A percentile compares a stretch with the other conserved stretches of the same genome.
These are phyloP conservation scores for Medicago ruthenica DNA, from an alignment of 306 rosid species.

Conservation along the genomic window DNA sequence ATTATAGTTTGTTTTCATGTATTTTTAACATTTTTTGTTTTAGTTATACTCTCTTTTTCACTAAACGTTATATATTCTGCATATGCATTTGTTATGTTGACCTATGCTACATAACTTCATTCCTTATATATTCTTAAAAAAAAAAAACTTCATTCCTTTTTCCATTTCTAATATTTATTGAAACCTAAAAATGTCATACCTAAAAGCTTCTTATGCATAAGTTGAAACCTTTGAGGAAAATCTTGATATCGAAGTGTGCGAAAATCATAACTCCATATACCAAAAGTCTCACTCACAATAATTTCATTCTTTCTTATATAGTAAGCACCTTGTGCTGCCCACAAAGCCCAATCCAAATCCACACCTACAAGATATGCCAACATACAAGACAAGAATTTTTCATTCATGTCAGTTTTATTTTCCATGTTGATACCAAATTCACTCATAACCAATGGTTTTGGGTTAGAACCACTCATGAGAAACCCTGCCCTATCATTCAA, in stretches of 20 bases:
- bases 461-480: slow-evolving; percentile 25
- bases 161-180: too few relatives aligned
- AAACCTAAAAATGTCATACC: slow-evolving; percentile 25
- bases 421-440: slow-evolving; percentile 46
- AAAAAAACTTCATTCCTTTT: too few relatives aligned
- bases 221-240: slow-evolving; percentile 42
- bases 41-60: too few relatives aligned
- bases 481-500: slow-evolving; percentile 43
- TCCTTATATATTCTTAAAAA: too few relatives aligned
- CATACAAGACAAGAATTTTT: slow-evolving; percentile 46
- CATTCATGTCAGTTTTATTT: not conserved
- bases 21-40: too few relatives aligned
- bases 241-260: slow-evolving; percentile 33
- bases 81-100: too few relatives aligned
- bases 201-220: slow-evolving; percentile 35
- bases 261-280: slow-evolving; percentile 37
- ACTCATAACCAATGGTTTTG: slow-evolving; percentile 40
- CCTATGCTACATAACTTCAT: too few relatives aligned
- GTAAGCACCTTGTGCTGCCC: slow-evolving; percentile 55
- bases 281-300: slow-evolving; percentile 36
- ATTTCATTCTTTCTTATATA: not conserved
- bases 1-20: too few relatives aligned
- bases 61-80: too few relatives aligned
- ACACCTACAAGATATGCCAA: slow-evolving; percentile 32
- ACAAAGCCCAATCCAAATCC: slow-evolving; percentile 55